Base-by-base conservation (phyloP, 139 green algal genomes). In the Closterium sp. region DNA sequence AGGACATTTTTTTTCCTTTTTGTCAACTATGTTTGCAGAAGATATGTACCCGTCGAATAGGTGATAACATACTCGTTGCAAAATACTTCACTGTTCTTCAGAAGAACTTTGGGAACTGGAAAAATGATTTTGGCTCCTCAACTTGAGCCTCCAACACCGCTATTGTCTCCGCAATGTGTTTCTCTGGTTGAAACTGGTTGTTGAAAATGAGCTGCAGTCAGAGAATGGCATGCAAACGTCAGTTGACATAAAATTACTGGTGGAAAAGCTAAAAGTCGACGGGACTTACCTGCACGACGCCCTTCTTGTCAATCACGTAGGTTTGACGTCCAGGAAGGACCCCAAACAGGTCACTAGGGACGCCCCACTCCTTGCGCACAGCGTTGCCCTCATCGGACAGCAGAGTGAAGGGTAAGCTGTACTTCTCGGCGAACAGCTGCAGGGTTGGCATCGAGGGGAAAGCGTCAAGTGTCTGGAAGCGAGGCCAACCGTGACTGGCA, bases 161-260 rank as follows among this genome's bases (percentile, higher is more conserved):
- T 25, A 94, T 36, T 2, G 92, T 88, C 92, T 94, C 90, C 1
- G 91, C 90, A 10, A 94, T 88, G 90, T 94, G 92, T 84, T 93
- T 93, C 92, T 93, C 90, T 12, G 92, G 90, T 34, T 93, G 84
- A 66, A 94, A 94, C 89, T 94, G 92, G 92, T 93, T 94, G 64
- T 94, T 94, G 35, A 94, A 94, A 9, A 94, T 35, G 31, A 94
- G 87, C 86, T 93, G 86, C 87, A 91, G 5, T 35, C 88, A 43
- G 81, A 87, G 16, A 91, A 32, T 10, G 83, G 83, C 31, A 86
- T 86, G n/a, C n/a, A 33, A 34, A 33, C 31, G 83, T 33, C 30
- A 86, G n/a, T 21, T 32, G 12, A 10, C 19, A 86, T 86, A 21
- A 32, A 83, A 83, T 19, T 86, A 86, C n/a, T 86, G 83, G 5